Evolutionary conservation across 371 early-diverging fungal species (phyloP).

Genomic region (Mortierella sp.): DNA sequence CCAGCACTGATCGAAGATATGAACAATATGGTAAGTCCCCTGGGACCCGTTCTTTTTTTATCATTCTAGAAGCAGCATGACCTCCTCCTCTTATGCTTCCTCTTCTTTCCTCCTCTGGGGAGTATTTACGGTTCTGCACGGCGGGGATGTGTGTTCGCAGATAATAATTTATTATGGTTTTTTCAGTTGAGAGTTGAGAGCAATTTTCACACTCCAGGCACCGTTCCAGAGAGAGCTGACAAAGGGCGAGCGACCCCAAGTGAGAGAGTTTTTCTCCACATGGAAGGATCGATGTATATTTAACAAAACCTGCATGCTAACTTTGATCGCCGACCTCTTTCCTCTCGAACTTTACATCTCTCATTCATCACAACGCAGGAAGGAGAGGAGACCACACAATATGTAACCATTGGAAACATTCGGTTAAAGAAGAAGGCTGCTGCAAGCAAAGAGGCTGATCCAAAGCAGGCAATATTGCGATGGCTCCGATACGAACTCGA

Average conservation of each 20-base stretch:
- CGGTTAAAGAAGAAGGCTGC: conserved; percentile 41
- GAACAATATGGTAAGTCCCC: conserved; percentile 27
- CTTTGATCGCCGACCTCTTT: not conserved
- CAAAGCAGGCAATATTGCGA: conserved; percentile 59
- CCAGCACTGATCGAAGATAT: conserved; percentile 39
- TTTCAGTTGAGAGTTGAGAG: conserved; percentile 7
- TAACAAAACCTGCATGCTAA: no score
- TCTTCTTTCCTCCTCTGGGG: no score
- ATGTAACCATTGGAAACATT: not conserved
- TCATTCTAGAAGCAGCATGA: not conserved
- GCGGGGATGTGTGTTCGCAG: not conserved
- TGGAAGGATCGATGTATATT: no score
- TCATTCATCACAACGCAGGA: conserved; percentile 7
- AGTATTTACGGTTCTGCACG: no score
- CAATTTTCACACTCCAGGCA: not conserved
- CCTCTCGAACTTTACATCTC: not conserved
- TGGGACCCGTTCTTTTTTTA: not conserved
- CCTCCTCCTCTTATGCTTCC: no score
- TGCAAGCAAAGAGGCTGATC: conserved; percentile 57
- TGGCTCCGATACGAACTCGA: conserved; percentile 71
- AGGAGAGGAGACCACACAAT: conserved; percentile 10
- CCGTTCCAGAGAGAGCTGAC: no score
- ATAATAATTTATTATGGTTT: conserved; percentile 24
- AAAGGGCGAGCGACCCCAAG: no score
- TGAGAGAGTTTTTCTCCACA: no score